A percentile compares a stretch with the other conserved stretches of the same genome.
Evolutionary conservation across 164 flowering plant species (phyloP).

Genomic region (Nymphaea thermarum): DNA sequence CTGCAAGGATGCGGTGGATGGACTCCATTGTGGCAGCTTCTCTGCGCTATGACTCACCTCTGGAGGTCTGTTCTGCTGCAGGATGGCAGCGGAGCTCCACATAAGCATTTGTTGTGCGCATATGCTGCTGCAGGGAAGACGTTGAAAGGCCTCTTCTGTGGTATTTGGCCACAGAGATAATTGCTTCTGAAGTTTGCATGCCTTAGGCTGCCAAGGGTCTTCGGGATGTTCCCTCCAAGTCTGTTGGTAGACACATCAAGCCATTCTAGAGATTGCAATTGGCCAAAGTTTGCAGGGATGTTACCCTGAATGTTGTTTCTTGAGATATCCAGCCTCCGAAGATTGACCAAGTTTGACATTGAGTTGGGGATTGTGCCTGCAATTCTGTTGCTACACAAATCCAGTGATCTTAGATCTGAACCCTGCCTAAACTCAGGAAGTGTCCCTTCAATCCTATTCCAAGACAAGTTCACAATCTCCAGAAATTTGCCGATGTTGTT

Average conservation of each 20-base stretch:
- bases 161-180: conserved; percentile 73
- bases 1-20: not conserved
- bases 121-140: conserved; percentile 69
- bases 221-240: conserved; percentile 63
- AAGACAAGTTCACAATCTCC: conserved; percentile 46
- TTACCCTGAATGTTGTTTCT: conserved; percentile 58
- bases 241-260: conserved; percentile 65
- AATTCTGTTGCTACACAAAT: conserved; percentile 56
- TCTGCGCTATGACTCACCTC: not conserved
- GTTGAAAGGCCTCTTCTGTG: conserved; percentile 77
- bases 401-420: conserved; percentile 36
- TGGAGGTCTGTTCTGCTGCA: conserved; percentile 14
- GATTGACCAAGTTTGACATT: conserved; percentile 47
- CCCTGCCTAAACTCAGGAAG: conserved; percentile 45
- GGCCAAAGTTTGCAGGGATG: conserved; percentile 69
- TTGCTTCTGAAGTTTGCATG: conserved; percentile 83
- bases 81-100: conserved; percentile 79
- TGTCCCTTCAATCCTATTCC: conserved; percentile 48
- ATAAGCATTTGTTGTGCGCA: conserved; percentile 78
- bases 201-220: conserved; percentile 27
- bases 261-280: conserved; percentile 42
- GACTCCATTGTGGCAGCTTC: not conserved
- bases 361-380: conserved; percentile 63
- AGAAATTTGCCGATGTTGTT: conserved; percentile 36
- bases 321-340: conserved; percentile 48